Base-by-base conservation (phyloP, 768 basidiomycete genomes). In the Botryobasidium botryosum region DNA sequence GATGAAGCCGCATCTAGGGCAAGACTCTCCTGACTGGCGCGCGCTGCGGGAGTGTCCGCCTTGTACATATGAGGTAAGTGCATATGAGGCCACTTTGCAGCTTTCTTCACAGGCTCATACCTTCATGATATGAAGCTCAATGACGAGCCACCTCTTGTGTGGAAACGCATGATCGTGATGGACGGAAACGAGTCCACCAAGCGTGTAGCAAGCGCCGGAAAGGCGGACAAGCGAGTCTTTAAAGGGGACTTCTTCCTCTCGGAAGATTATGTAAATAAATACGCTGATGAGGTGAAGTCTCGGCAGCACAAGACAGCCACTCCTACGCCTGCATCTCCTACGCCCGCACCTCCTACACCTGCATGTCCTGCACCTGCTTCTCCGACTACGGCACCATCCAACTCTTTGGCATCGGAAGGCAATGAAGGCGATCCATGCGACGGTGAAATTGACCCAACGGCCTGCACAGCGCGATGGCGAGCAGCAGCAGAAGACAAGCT, bases 1-100 rank as follows among this genome's bases (percentile, higher is more conserved):
- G 20, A 17, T 43, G 5, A 17, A 28, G 10, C 4, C 20, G n/a
- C 15, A 5, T 20, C 31, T 43, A 25, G 31, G 31, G 10, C 41
- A 28, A 10, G 41, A 43, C 25, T 8, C n/a, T 5, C n/a, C 41
- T 5, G 41, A 43, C 41, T 43, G 41, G 41, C 41, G 41, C 41
- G 15, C 29, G 5, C 41, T 28, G 31, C 13, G 29, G 12, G 7
- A 10, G 20, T 43, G 41, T 28, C 41, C 41, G n/a, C 26, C 41
- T 10, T 43, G 41, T 24, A 17, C 15, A 12, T 28, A 43, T 24
- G 15, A 5, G 23, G 26, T 43, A 17, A 12, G 31, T 12, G 32
- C 32, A 33, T 12, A 33, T 12, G 32, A 33, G 18, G 10, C 12
- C 32, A 12, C 32, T 12, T 12, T 33, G 12, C 12, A 33, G 32